phyloP scores from a whole-genome alignment of 441 rosid genomes.

The Erodium moschatum region DNA sequence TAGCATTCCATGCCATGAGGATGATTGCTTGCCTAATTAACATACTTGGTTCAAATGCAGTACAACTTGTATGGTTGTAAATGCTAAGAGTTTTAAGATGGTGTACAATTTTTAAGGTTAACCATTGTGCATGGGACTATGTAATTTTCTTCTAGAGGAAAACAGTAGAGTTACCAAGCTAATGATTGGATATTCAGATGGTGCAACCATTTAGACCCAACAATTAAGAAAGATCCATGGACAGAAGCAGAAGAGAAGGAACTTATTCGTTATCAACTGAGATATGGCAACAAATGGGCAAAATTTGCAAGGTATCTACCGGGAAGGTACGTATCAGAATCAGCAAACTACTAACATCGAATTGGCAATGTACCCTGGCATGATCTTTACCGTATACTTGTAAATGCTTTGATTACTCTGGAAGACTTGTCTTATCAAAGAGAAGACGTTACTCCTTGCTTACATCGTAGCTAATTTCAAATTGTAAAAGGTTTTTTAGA shows the following conservation, averaged over 20 bases:
- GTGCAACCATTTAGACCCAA: constrained; percentile 29
- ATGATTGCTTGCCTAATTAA: constrained; percentile 1
- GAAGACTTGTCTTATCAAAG: not conserved
- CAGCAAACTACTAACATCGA: not conserved
- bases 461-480: not conserved
- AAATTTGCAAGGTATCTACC: constrained; percentile 26
- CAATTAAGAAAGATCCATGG: constrained; percentile 26
- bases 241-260: constrained; percentile 25
- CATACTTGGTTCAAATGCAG: not conserved
- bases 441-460: not conserved
- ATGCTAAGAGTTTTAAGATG: not conserved
- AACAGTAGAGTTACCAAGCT: constrained; percentile 4
- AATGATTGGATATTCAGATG: constrained; percentile 21
- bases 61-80: too few species aligned
- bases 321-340: constrained; percentile 24
- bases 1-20: not conserved
- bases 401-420: not conserved
- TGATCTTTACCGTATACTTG: not conserved
- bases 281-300: constrained; percentile 28
- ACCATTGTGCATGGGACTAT: not conserved
- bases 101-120: not conserved
- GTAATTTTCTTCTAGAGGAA: not conserved
- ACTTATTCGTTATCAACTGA: constrained; percentile 20
- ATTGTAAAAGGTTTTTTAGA: not conserved
- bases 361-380: not conserved